Evolutionary conservation across 352 stramenopile genomes (phyloP), one percentile per base, ranked within the genome.

Genomic region (Thalassiosira hispida): DNA sequence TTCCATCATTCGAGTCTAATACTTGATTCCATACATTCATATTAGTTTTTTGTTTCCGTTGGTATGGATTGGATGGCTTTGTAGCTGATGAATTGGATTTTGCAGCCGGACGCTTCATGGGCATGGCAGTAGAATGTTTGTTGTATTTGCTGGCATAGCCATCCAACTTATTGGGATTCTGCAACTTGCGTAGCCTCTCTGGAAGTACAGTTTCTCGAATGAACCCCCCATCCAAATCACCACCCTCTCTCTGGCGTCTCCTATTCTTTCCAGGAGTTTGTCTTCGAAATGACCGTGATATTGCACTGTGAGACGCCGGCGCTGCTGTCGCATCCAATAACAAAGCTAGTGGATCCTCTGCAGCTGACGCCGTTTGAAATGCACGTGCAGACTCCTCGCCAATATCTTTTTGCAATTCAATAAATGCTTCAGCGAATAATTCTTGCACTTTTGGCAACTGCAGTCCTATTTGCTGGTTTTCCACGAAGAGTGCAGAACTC

Each of bases 391-490:
- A 70, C 73, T 86, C 79, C 60, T 87, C 68, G 20, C 59, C 31
- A 51, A 92, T 74, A 44, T 90, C 79, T 60, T 80, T 77, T 55
- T 85, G 79, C 16, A 91, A 29, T 70, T 89, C 73, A 11, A 85
- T 38, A 68, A 84, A 92, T 40, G 77, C 83, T 55, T 92, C 82
- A 12, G 82, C 75, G 69, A 92, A 92, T 51, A 91, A 61, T 18
- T 83, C 55, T 73, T 91, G 87, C 22, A 89, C 63, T 31, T 65
- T 38, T 56, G 74, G 56, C 16, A 92, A 25, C 69, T 92, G 86
- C 52, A 73, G 59, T 27, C 77, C 27, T 1, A 90, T 42, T 65
- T 74, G 57, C n/a, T 74, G 35, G 29, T 68, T 44, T 55, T 92
- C 66, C n/a, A 84, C 40, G 14, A 87, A 47, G 0, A 81, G 65